Conservation (phyloP, 2,329 filamentous ascomycete species). For the Hawksworthiomyces lignivorus region DNA sequence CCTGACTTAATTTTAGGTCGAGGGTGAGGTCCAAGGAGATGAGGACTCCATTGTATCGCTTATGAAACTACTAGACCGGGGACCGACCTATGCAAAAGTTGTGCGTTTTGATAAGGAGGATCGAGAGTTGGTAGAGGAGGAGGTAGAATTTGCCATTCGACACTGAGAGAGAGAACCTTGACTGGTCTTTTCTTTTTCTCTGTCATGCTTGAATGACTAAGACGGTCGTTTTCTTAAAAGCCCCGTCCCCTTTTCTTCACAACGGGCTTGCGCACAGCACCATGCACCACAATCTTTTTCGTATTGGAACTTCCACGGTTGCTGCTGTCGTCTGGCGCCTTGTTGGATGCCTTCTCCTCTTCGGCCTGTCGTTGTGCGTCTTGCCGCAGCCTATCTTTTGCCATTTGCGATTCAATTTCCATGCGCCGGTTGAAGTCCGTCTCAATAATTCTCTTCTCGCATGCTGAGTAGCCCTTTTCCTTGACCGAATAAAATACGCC, state of each 20-base stretch:
- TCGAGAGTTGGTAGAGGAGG: constrained; percentile 56
- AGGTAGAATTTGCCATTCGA: constrained; percentile 56
- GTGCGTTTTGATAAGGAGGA: constrained; percentile 64
- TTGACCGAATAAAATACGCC: constrained; percentile 97
- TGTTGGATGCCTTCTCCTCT: constrained; percentile 25
- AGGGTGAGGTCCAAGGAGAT: constrained; percentile 79
- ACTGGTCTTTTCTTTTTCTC: not conserved
- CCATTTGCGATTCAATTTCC: constrained; percentile 91
- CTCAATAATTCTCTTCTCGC: constrained; percentile 81
- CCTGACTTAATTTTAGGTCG: constrained; percentile 50
- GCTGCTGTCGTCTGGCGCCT: constrained; percentile 21
- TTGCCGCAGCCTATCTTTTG: constrained; percentile 66
- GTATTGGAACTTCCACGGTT: constrained; percentile 29
- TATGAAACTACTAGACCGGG: constrained; percentile 65
- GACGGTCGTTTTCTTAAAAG: constrained; percentile 30
- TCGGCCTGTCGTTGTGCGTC: constrained; percentile 48
- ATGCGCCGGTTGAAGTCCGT: constrained; percentile 87
- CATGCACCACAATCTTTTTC: constrained; percentile 55
- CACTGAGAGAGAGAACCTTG: constrained; percentile 21
- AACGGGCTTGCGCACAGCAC: constrained; percentile 54
- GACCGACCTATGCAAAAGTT: constrained; percentile 66
- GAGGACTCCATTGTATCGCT: constrained; percentile 59
- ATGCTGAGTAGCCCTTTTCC: constrained; percentile 88
- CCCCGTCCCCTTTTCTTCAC: constrained; percentile 49
- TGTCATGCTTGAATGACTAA: too few species aligned